These are phyloP conservation scores for Vanrija humicola DNA, from an alignment of 1,284 basidiomycete species.

Conservation along the genomic window DNA sequence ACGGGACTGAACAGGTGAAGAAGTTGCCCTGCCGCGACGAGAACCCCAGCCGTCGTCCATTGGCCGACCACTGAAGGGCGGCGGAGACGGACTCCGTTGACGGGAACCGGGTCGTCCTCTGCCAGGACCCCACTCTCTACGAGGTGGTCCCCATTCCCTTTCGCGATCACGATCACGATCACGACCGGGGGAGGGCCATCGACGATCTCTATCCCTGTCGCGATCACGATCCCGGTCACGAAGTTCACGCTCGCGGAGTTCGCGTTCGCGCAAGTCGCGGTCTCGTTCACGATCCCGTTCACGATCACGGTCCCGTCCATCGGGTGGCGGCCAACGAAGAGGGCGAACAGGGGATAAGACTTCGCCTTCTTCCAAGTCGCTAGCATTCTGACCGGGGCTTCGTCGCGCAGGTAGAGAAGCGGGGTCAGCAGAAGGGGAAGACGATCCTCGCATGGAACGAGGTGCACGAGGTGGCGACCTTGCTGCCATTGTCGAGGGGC, in stretches of 20 bases:
- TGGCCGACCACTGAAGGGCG: slow-evolving; percentile 3
- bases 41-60: slow-evolving; percentile 6
- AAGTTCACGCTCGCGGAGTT: slow-evolving; percentile 3
- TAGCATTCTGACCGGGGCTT: background rate
- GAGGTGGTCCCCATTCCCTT: slow-evolving; percentile 3
- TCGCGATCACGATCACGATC: slow-evolving; percentile 16
- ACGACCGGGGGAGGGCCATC: background rate
- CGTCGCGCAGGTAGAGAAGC: background rate
- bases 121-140: slow-evolving; percentile 5
- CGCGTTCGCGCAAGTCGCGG: slow-evolving; percentile 13
- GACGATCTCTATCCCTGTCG: slow-evolving; percentile 7
- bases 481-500: slow-evolving; percentile 14
- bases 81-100: slow-evolving; percentile 6
- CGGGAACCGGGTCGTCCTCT: slow-evolving; percentile 9
- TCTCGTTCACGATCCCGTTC: slow-evolving; percentile 23
- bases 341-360: slow-evolving; percentile 36
- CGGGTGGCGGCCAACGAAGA: slow-evolving; percentile 12
- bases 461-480: slow-evolving; percentile 21
- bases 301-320: slow-evolving; percentile 9
- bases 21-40: background rate
- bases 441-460: slow-evolving; percentile 22
- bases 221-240: slow-evolving; percentile 10
- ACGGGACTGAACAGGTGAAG: background rate
- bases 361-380: slow-evolving; percentile 44
- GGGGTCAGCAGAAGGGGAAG: background rate